Evolutionary conservation across 2,329 filamentous ascomycete species (phyloP), one percentile per base, ranked within the genome.

Genomic region (Trichoderma atroviride): DNA sequence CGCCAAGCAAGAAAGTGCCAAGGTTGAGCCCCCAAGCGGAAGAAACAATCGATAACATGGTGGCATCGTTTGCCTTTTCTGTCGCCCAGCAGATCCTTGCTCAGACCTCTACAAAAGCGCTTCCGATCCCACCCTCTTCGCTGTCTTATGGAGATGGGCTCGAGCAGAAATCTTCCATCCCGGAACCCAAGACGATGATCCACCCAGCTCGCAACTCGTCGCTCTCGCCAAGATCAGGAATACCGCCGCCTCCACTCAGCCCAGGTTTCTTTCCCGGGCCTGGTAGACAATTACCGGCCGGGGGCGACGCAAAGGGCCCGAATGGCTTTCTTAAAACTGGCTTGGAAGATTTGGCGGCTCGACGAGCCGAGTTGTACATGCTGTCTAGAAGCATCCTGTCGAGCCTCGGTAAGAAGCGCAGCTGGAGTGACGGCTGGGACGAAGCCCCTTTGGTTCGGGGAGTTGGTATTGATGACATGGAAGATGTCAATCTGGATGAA

Each of bases 311-410:
- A 16, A 22, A 77, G 11, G 55, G 29, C 80, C 81, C 83, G 1
- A 83, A 61, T 19, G 33, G 84, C 0, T 87, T 89, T 68, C 79
- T 86, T 19, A 90, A 89, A 71, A 75, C 82, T 7, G 94, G 95
- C 0, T 82, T 94, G 0, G 92, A 96, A 76, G 92, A 96, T 67
- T 83, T 98, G 29, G 92, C 94, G 43, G 92, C 92, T 56, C 89
- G 89, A 70, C 87, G 95, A 74, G 95, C 93, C 6, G 93, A 97
- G 75, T 84, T 98, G 2, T 91, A 93, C 71, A 83, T 92, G 68
- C 82, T 97, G 52, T 94, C 93, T 10, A 86, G 95, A 68, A 93
- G 92, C 71, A 87, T 96, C 5, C 83, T 98, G 0, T 91, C 95
- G 74, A 86, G 89, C 60, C 81, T 93, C 58, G 94, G 92, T 2